Conservation (phyloP, 1,139 yeast species). For the Saccharomyces hybrid region DNA sequence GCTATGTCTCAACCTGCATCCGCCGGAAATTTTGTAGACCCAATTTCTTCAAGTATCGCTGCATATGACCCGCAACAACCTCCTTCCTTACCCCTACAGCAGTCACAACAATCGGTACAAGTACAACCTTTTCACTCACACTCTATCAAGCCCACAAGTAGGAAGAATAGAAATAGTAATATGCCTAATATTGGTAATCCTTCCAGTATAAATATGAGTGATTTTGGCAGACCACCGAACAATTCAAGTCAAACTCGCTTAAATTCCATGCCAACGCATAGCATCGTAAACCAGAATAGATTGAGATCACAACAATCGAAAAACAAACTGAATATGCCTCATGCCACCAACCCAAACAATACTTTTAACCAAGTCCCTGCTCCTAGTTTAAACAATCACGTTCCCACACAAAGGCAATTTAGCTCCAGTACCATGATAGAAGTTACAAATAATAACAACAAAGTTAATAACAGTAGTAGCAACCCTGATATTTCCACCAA, state of each 20-base stretch:
- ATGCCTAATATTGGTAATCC: conserved; percentile 30
- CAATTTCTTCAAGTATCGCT: conserved; percentile 11
- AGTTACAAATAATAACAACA: neutral
- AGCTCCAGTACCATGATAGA: conserved; percentile 19
- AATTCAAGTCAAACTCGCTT: conserved; percentile 17
- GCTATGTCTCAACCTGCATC: conserved; percentile 11
- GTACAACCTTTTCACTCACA: conserved; percentile 13
- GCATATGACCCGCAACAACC: conserved; percentile 9
- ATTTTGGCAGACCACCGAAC: conserved; percentile 13
- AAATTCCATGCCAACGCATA: conserved; percentile 16
- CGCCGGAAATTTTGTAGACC: conserved; percentile 17
- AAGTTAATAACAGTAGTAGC: conserved; percentile 4
- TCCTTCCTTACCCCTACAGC: conserved; percentile 7
- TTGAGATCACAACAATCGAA: conserved; percentile 4
- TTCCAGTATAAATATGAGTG: conserved; percentile 23
- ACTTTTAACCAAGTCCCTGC: conserved; percentile 6
- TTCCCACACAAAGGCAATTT: conserved; percentile 15
- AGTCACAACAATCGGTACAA: conserved; percentile 5
- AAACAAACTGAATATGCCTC: conserved; percentile 11
- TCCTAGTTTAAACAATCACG: conserved; percentile 3
- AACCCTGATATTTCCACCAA: conserved; percentile 20
- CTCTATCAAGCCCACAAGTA: conserved; percentile 30
- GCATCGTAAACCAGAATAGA: conserved; percentile 6
- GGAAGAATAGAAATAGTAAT: conserved; percentile 31
- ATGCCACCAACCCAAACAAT: conserved; percentile 8